phyloP scores from a whole-genome alignment of 139 green algal species.

The Volvox africanus region DNA sequence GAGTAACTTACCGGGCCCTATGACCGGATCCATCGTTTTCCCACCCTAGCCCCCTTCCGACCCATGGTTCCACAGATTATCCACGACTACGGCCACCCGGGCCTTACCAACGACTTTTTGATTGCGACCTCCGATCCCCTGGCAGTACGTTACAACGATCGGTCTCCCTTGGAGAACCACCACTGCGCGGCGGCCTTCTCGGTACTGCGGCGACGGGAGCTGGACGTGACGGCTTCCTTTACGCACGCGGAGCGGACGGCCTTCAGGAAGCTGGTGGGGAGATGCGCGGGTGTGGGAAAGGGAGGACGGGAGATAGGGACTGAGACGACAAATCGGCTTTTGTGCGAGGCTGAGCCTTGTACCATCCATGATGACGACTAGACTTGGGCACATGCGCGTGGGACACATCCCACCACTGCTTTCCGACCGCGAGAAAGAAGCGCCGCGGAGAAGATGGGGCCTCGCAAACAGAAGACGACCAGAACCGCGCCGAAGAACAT shows the following conservation, averaged over 20 bases:
- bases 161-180: constrained; percentile 57
- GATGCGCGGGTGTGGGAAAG: not conserved
- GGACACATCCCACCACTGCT: too few relatives aligned
- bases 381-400: too few relatives aligned
- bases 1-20: too few relatives aligned
- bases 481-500: too few relatives aligned
- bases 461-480: too few relatives aligned
- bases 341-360: too few relatives aligned
- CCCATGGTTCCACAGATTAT: constrained; percentile 43
- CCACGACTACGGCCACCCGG: constrained; percentile 54
- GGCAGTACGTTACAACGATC: constrained; percentile 62
- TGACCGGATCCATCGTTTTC: too few relatives aligned
- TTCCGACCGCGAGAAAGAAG: too few relatives aligned
- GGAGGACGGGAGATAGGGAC: not conserved
- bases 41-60: not conserved
- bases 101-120: constrained; percentile 66
- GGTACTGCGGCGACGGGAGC: constrained; percentile 39
- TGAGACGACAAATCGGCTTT: not conserved
- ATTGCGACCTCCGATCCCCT: constrained; percentile 43
- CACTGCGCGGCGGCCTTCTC: constrained; percentile 41
- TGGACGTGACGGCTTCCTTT: constrained; percentile 30
- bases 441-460: too few relatives aligned
- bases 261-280: constrained; percentile 45
- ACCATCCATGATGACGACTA: too few relatives aligned
- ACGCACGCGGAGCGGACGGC: not conserved